phyloP scores from a whole-genome alignment of 805 yeast genomes.

The Isabelozyma gotoi region DNA sequence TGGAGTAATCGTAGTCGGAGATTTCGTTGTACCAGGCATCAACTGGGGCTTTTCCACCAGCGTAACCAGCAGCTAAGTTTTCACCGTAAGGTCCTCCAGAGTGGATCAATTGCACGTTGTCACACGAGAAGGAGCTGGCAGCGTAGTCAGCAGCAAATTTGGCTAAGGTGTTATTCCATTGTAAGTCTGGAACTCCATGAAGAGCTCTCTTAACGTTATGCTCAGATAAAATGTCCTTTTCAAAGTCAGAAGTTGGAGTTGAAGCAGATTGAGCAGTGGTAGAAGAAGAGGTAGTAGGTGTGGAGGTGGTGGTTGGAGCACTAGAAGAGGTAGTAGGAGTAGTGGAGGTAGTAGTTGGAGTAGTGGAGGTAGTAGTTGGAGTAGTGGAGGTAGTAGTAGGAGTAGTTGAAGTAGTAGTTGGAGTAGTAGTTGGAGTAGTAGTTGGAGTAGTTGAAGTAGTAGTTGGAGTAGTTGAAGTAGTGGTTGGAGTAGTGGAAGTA shows the following conservation, averaged over 20 bases:
- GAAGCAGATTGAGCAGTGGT: conserved; percentile 15
- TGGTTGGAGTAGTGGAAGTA: conserved; percentile 6
- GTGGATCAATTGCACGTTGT: conserved; percentile 60
- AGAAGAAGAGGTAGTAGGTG: conserved; percentile 10
- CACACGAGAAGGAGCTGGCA: conserved; percentile 49
- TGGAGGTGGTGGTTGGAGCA: conserved; percentile 9
- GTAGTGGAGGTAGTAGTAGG: conserved; percentile 11
- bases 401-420: conserved; percentile 4
- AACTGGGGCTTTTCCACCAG: conserved; percentile 56
- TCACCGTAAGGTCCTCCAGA: conserved; percentile 73
- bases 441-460: conserved; percentile 7
- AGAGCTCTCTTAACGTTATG: conserved; percentile 40
- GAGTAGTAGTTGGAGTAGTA: conserved; percentile 6
- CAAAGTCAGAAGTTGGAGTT: conserved; percentile 16
- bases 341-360: conserved; percentile 8
- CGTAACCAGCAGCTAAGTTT: conserved; percentile 69
- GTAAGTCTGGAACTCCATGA: conserved; percentile 27
- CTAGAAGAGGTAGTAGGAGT: conserved; percentile 11
- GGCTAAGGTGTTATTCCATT: conserved; percentile 35
- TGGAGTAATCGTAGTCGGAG: conserved; percentile 47
- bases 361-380: conserved; percentile 4
- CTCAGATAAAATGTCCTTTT: conserved; percentile 29
- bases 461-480: conserved; percentile 6
- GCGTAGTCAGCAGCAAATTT: conserved; percentile 48
- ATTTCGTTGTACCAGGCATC: conserved; percentile 79